These are phyloP conservation scores for Fusarium globosum DNA, from an alignment of 2,329 filamentous ascomycete species.

Conservation along the genomic window DNA sequence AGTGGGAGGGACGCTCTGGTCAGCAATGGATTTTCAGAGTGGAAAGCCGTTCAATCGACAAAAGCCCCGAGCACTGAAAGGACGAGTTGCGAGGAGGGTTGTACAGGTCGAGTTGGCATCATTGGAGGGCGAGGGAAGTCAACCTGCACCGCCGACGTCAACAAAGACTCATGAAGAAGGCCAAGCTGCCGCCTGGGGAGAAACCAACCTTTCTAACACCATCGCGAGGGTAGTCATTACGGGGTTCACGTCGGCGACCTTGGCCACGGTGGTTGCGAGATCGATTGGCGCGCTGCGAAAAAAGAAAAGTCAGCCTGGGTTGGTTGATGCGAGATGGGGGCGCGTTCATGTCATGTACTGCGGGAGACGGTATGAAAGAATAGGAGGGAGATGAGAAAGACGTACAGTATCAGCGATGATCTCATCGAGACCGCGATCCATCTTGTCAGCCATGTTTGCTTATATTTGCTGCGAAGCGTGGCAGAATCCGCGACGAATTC, in stretches of 20 bases:
- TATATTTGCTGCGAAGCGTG: conserved; percentile 4
- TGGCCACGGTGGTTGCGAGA: conserved; percentile 51
- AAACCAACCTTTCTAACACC: conserved; percentile 85
- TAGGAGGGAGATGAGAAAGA: conserved; percentile 16
- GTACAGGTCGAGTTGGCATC: conserved; percentile 45
- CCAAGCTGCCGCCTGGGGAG: background rate
- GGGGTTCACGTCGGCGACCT: conserved; percentile 51
- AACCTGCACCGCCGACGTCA: conserved; percentile 47
- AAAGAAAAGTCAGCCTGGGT: conserved; percentile 35
- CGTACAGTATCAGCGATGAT: conserved; percentile 64
- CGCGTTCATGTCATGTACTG: conserved; percentile 22
- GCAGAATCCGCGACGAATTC: background rate
- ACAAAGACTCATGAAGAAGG: conserved; percentile 19
- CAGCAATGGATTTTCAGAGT: conserved; percentile 54
- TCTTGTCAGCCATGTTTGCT: conserved; percentile 54
- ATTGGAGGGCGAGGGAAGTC: conserved; percentile 48
- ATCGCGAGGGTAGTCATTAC: conserved; percentile 74
- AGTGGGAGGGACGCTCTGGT: conserved; percentile 51
- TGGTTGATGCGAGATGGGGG: conserved; percentile 20
- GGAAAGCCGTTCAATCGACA: conserved; percentile 47
- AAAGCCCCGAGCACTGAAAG: conserved; percentile 47
- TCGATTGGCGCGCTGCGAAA: conserved; percentile 45
- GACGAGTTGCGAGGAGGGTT: conserved; percentile 46
- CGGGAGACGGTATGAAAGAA: background rate
- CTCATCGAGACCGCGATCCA: conserved; percentile 68